Evolutionary conservation across 306 rosid genomes (phyloP).

Genomic region (Castanea mollissima): DNA sequence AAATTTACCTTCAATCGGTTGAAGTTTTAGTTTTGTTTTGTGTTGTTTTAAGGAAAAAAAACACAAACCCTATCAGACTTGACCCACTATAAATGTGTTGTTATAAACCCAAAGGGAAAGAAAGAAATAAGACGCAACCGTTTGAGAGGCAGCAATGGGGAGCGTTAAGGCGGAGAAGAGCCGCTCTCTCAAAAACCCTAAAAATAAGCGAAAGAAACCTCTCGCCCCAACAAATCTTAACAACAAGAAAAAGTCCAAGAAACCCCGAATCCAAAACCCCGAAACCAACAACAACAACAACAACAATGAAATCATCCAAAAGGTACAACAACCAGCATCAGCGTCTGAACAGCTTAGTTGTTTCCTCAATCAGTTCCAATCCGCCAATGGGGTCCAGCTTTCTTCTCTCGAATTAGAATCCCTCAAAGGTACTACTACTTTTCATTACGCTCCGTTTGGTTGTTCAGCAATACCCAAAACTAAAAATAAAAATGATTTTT

Average conservation of each 20-base stretch:
- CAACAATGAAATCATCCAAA: neutral
- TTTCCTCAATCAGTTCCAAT: constrained; percentile 54
- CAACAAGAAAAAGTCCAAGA: constrained; percentile 9
- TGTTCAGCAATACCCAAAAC: too few species aligned
- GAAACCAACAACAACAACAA: neutral
- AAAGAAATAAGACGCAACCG: too few species aligned
- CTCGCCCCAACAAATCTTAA: constrained; percentile 18
- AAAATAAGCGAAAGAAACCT: constrained; percentile 1
- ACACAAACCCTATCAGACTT: too few species aligned
- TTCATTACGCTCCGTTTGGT: neutral
- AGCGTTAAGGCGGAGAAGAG: constrained; percentile 14
- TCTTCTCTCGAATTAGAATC: constrained; percentile 78
- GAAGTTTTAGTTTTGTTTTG: too few species aligned
- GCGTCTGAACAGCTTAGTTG: constrained; percentile 43
- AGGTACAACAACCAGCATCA: constrained; percentile 4
- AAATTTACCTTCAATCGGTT: too few species aligned
- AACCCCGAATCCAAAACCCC: neutral
- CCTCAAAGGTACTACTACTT: constrained; percentile 40
- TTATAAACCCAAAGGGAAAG: too few species aligned
- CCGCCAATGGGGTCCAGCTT: constrained; percentile 52
- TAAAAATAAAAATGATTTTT: too few species aligned
- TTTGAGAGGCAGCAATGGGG: neutral
- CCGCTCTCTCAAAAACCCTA: constrained; percentile 19
- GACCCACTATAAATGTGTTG: too few species aligned
- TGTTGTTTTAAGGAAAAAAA: rapidly evolving